Evolutionary conservation across 2,329 filamentous ascomycete species (phyloP).

Genomic region (Neopestalotiopsis clavispora): DNA sequence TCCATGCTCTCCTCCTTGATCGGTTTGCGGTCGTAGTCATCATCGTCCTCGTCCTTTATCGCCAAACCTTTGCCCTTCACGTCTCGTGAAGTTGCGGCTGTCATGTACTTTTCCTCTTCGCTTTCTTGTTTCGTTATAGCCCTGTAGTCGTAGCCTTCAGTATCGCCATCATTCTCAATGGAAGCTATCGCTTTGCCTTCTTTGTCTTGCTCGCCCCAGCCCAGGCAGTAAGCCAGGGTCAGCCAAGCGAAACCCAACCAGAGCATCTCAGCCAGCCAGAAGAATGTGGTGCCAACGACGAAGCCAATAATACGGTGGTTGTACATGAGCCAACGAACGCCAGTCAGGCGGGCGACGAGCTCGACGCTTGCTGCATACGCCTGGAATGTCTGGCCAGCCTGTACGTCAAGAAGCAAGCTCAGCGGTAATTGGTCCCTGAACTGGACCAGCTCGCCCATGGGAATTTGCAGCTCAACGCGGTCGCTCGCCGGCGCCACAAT

Average conservation of each 20-base stretch:
- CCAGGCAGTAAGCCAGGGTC: slow-evolving; percentile 46
- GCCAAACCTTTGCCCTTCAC: neutral
- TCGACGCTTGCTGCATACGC: slow-evolving; percentile 73
- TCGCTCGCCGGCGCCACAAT: slow-evolving; percentile 55
- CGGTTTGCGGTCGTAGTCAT: neutral
- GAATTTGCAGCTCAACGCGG: slow-evolving; percentile 69
- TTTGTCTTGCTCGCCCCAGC: slow-evolving; percentile 27
- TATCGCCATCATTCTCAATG: slow-evolving; percentile 16
- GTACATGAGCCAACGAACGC: slow-evolving; percentile 86
- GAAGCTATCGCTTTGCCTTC: slow-evolving; percentile 25
- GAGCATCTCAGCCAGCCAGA: slow-evolving; percentile 78
- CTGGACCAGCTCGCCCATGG: slow-evolving; percentile 74
- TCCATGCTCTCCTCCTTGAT: slow-evolving; percentile 20
- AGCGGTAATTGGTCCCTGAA: slow-evolving; percentile 61
- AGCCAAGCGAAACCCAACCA: slow-evolving; percentile 71
- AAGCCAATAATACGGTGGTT: slow-evolving; percentile 76
- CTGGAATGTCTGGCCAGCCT: slow-evolving; percentile 72
- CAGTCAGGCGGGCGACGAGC: slow-evolving; percentile 76
- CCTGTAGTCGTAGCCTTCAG: neutral
- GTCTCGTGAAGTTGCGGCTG: neutral
- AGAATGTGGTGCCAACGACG: slow-evolving; percentile 68
- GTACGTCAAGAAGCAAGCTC: slow-evolving; percentile 65
- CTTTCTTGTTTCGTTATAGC: slow-evolving; percentile 9
- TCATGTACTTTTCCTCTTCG: neutral
- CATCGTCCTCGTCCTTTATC: slow-evolving; percentile 15